Conservation (phyloP, 1,284 basidiomycete genomes). For the Heterobasidion irregulare region DNA sequence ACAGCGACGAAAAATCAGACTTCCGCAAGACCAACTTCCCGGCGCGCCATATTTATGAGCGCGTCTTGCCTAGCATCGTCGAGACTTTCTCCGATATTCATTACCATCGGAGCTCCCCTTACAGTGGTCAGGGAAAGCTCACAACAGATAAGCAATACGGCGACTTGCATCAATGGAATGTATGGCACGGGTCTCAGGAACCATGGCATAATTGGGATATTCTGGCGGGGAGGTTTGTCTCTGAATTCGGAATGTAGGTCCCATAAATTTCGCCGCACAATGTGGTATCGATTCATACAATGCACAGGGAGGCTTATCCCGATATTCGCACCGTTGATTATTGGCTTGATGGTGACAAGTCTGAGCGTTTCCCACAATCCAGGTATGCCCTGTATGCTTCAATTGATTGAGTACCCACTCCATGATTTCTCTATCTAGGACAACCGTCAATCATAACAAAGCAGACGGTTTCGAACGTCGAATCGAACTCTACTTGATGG, state of each 20-base stretch:
- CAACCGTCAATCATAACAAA: conserved; percentile 82
- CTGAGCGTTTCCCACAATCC: conserved; percentile 83
- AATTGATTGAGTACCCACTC: background rate
- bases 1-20: conserved; percentile 73
- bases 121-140: conserved; percentile 70
- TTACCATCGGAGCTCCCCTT: conserved; percentile 83
- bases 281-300: background rate
- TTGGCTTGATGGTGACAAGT: conserved; percentile 66
- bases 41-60: conserved; percentile 82
- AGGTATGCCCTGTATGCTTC: conserved; percentile 33
- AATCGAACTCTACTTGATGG: conserved; percentile 82
- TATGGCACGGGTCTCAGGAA: conserved; percentile 86
- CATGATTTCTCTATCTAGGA: conserved; percentile 25
- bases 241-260: conserved; percentile 80
- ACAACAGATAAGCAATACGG: conserved; percentile 74
- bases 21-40: conserved; percentile 81
- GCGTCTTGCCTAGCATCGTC: conserved; percentile 69
- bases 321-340: conserved; percentile 78
- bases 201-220: conserved; percentile 88
- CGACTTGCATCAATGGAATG: conserved; percentile 89
- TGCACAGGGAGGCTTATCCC: conserved; percentile 72
- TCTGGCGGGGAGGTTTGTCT: conserved; percentile 79
- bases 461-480: conserved; percentile 82
- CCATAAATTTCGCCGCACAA: background rate
- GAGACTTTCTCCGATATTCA: conserved; percentile 52